Evolutionary conservation across 257 asterid genomes (phyloP).

Genomic region (Agastache rugosa): DNA sequence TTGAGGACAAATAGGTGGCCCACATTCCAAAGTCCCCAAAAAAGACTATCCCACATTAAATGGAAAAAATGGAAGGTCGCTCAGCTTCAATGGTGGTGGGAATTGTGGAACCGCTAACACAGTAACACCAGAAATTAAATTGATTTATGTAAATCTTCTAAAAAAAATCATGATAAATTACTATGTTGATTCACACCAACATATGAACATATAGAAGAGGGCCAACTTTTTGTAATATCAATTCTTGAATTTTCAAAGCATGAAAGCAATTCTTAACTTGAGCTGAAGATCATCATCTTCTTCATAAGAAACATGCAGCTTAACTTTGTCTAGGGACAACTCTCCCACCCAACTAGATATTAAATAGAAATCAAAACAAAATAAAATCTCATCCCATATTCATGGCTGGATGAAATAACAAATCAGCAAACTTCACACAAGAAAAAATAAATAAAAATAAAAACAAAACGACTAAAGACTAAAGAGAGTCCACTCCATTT

Average conservation of each 20-base stretch:
- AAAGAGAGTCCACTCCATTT: too few relatives aligned
- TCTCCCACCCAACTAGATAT: neutral
- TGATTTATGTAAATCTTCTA: neutral
- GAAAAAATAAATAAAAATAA: neutral
- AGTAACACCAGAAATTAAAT: neutral
- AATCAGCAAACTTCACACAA: neutral
- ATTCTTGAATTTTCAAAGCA: neutral
- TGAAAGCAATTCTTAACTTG: slow-evolving; percentile 5
- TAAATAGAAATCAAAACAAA: neutral
- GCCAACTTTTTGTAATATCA: neutral
- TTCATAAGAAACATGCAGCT: neutral
- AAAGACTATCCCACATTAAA: slow-evolving; percentile 12
- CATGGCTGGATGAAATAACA: neutral
- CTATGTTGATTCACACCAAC: neutral
- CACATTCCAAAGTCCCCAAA: slow-evolving; percentile 41
- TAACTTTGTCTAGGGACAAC: neutral
- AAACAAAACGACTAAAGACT: neutral
- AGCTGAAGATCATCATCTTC: slow-evolving; percentile 21
- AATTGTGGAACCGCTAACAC: neutral
- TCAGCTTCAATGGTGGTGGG: slow-evolving; percentile 13
- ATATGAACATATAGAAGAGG: neutral
- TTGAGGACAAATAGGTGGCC: slow-evolving; percentile 43
- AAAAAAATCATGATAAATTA: slow-evolving; percentile 12
- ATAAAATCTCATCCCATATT: neutral
- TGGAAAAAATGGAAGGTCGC: slow-evolving; percentile 5